These are phyloP conservation scores for Rhizopogon roseolus DNA, from an alignment of 768 basidiomycete species.

Conservation along the genomic window DNA sequence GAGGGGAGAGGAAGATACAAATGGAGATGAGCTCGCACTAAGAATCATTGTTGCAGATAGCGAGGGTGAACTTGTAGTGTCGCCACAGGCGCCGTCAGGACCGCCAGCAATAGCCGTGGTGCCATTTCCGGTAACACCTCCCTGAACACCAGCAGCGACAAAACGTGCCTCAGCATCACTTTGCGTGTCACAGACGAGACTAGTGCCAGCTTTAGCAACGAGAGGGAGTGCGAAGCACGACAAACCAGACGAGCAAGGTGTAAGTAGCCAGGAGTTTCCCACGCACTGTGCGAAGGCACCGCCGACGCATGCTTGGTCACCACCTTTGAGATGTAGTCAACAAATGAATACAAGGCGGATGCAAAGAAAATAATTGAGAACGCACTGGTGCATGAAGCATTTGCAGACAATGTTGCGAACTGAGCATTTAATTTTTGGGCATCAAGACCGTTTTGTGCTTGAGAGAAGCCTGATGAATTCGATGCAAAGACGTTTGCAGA, in stretches of 20 bases:
- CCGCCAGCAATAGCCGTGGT: neutral
- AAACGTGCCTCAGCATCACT: conserved; percentile 41
- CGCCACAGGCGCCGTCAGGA: neutral
- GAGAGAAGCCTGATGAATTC: conserved; percentile 16
- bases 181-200: conserved; percentile 43
- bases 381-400: conserved; percentile 27
- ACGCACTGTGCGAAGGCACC: conserved; percentile 37
- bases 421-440: conserved; percentile 32
- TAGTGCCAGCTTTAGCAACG: conserved; percentile 36
- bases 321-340: conserved; percentile 13
- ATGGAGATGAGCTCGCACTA: neutral
- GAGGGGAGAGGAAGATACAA: neutral
- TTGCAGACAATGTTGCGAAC: conserved; percentile 24
- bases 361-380: neutral
- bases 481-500: neutral
- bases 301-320: conserved; percentile 31
- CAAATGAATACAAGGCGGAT: neutral
- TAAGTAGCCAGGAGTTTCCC: conserved; percentile 26
- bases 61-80: neutral
- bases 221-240: conserved; percentile 38
- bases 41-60: neutral
- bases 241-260: conserved; percentile 27
- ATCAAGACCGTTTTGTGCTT: conserved; percentile 28
- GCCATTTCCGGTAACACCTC: conserved; percentile 35
- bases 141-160: conserved; percentile 35